A percentile compares a stretch with the other conserved stretches of the same genome.
Conservation (phyloP, 345 rosid species). For the Gossypium rotundifolium region DNA sequence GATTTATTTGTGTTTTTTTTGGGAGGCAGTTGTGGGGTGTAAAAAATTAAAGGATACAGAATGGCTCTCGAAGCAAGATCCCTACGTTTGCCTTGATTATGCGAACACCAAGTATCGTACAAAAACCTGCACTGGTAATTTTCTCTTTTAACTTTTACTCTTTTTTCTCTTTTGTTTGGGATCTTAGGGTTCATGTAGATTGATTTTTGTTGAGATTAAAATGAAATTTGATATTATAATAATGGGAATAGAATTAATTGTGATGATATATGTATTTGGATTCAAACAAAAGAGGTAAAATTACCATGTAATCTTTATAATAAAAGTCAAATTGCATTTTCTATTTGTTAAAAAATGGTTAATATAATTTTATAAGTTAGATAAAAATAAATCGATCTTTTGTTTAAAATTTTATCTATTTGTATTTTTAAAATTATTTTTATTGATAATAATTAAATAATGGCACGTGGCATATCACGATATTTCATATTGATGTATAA, state of each 20-base stretch:
- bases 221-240: too few species aligned
- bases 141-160: background rate
- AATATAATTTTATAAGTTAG: too few species aligned
- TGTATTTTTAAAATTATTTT: too few species aligned
- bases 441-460: accelerated
- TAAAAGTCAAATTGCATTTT: too few species aligned
- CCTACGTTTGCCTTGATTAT: constrained; percentile 56
- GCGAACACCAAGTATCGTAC: constrained; percentile 42
- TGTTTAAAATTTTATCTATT: too few species aligned
- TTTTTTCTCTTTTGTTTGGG: background rate
- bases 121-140: constrained; percentile 59
- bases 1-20: background rate
- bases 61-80: constrained; percentile 72
- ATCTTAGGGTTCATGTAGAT: background rate
- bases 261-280: too few species aligned
- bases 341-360: accelerated
- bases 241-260: too few species aligned
- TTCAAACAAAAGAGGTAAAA: too few species aligned
- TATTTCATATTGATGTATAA: too few species aligned
- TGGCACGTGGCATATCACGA: accelerated
- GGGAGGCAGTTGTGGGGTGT: constrained; percentile 49
- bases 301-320: too few species aligned
- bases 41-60: constrained; percentile 62
- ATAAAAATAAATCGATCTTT: too few species aligned
- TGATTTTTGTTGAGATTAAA: too few species aligned